phyloP scores from a whole-genome alignment of 2,329 filamentous ascomycete species.

The Ophiostoma ips region DNA sequence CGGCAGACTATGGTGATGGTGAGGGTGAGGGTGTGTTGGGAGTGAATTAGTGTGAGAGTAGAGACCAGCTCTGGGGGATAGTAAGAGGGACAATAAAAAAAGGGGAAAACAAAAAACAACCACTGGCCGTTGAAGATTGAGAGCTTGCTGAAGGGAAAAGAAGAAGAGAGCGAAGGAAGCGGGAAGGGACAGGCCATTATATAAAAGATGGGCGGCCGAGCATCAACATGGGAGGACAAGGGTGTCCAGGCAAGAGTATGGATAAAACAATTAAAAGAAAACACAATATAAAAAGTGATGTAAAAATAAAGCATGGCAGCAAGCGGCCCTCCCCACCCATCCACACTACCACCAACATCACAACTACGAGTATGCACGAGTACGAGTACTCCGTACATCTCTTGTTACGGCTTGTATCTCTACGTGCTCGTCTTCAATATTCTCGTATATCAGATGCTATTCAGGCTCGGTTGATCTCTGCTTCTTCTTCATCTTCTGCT shows the following conservation, averaged over 20 bases:
- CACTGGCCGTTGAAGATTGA: constrained; percentile 39
- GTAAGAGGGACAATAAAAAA: constrained; percentile 25
- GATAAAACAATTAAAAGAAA: not conserved
- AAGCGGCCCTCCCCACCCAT: not conserved
- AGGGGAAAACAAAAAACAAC: constrained; percentile 38
- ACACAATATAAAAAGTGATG: not conserved
- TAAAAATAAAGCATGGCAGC: not conserved
- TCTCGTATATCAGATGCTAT: no score
- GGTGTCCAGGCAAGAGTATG: no score
- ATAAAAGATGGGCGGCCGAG: constrained; percentile 25
- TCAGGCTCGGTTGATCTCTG: no score
- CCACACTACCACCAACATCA: not conserved
- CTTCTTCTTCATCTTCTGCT: no score
- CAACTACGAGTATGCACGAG: not conserved
- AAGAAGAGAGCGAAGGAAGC: constrained; percentile 25
- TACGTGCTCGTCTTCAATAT: no score
- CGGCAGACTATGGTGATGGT: constrained; percentile 10
- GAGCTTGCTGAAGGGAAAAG: constrained; percentile 47
- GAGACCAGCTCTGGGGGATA: constrained; percentile 24
- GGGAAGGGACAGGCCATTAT: constrained; percentile 24
- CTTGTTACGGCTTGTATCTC: no score
- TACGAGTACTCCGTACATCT: no score
- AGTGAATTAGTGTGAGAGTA: constrained; percentile 9
- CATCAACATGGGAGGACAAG: not conserved
- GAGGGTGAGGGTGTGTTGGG: constrained; percentile 2